Evolutionary conservation across 495 filamentous ascomycete species (phyloP), one percentile per base, ranked within the genome.

Genomic region (Trichoderma reesei): DNA sequence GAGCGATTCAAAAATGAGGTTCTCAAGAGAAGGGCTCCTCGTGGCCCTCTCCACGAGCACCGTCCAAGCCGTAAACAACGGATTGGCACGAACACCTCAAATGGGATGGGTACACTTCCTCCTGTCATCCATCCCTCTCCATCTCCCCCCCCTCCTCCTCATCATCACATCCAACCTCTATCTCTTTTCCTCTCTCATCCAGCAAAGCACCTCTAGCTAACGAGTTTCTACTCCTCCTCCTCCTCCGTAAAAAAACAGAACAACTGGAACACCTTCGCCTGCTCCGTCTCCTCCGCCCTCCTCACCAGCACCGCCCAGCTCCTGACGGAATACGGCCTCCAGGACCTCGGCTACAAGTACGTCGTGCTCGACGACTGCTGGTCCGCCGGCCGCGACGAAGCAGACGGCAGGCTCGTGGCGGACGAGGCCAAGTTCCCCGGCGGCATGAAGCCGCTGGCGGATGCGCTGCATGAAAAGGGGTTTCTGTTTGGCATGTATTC

Each of bases 401-500:
- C 73, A 65, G 41, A 72, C 16, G 74, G 67, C 44, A 81, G 75
- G 1, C 73, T 87, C 9, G 74, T 82, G 51, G 78, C 82, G 0
- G 79, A 87, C 66, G 66, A 77, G 0, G 67, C 67, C 4, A 85
- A 81, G 64, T 88, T 88, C 65, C 84, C 86, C 1, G 69, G 76
- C 56, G 83, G 86, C 1, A 84, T 87, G 67, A 73, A 72, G 18
- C 75, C 79, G 11, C 70, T 86, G 8, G 83, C 83, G 1, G 69
- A 80, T 34, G 65, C 79, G 63, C 71, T 87, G 18, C 86, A 88
- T 68, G 71, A 65, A 4, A 66, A 85, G 61, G 82, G 82, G 0
- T 65, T 88, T 39, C 82, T 82, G 60, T 79, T 87, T 34, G 85
- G 85, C 2, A 86, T 88, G 61, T 88, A 88, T 72, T 70, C 60